Percentiles rank a stretch among this genome's conserved stretches.
Evolutionary conservation across 1,284 basidiomycete genomes (phyloP).

Genomic region (Pulveroboletus sp.): DNA sequence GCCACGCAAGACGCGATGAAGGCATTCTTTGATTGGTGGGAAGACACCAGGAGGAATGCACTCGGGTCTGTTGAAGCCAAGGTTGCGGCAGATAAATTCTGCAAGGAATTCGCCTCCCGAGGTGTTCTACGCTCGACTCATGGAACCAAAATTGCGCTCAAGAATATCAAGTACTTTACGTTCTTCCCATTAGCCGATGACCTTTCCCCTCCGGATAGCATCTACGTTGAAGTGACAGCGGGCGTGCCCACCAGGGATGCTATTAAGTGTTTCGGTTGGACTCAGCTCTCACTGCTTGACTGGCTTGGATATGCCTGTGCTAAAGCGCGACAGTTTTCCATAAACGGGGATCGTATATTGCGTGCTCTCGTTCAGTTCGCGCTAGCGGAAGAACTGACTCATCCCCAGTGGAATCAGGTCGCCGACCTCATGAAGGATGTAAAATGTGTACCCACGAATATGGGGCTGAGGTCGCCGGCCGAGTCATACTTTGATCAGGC

Average conservation of each 20-base stretch:
- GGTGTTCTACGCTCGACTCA: slow-evolving; percentile 1
- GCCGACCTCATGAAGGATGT: slow-evolving; percentile 56
- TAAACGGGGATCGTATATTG: slow-evolving; percentile 44
- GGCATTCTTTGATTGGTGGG: slow-evolving; percentile 89
- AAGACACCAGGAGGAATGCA: slow-evolving; percentile 27
- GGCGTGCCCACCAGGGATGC: slow-evolving; percentile 61
- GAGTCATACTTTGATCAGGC: slow-evolving; percentile 28
- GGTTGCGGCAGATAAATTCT: slow-evolving; percentile 2
- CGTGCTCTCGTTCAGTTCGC: slow-evolving; percentile 76
- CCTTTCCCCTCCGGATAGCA: slow-evolving; percentile 60
- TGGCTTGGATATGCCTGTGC: slow-evolving; percentile 24
- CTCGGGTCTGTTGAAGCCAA: neutral
- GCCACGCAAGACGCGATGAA: slow-evolving; percentile 77
- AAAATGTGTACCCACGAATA: slow-evolving; percentile 78
- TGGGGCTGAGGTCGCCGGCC: slow-evolving; percentile 15
- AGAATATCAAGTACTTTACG: slow-evolving; percentile 61
- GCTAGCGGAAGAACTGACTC: slow-evolving; percentile 65
- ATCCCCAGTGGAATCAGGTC: slow-evolving; percentile 64
- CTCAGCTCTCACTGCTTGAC: slow-evolving; percentile 58
- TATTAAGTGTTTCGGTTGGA: slow-evolving; percentile 77
- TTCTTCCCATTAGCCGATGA: slow-evolving; percentile 69
- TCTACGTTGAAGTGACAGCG: slow-evolving; percentile 53
- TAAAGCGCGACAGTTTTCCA: neutral
- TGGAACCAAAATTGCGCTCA: slow-evolving; percentile 42
- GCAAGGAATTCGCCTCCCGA: slow-evolving; percentile 1